Percentiles rank a stretch among this genome's conserved stretches.
Evolutionary conservation across 768 basidiomycete genomes (phyloP).

Genomic region (Leccinum uliginosum): DNA sequence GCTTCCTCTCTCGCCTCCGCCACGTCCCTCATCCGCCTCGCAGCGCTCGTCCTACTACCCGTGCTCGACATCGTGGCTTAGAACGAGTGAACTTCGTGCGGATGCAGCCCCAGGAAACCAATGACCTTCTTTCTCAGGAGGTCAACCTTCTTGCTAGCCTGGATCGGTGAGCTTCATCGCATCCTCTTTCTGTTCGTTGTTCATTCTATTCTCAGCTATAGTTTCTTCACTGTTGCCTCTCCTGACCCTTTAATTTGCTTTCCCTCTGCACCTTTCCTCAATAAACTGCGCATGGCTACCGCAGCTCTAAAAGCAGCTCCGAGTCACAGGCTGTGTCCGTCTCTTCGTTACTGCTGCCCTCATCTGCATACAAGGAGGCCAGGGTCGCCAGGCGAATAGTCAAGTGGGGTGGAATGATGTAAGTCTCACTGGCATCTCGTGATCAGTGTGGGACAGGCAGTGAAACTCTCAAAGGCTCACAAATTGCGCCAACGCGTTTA

Average conservation of each 20-base stretch:
- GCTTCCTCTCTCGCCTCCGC: too few relatives aligned
- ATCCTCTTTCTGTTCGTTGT: slow-evolving; percentile 3
- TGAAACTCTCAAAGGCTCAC: slow-evolving; percentile 58
- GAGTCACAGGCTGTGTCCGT: slow-evolving; percentile 44
- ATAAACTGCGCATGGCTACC: slow-evolving; percentile 47
- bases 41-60: too few relatives aligned
- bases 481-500: slow-evolving; percentile 77
- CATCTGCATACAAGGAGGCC: slow-evolving; percentile 58
- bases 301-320: slow-evolving; percentile 44
- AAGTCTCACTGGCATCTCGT: slow-evolving; percentile 55
- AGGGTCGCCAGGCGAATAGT: slow-evolving; percentile 62
- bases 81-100: slow-evolving; percentile 56
- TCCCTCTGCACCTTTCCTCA: slow-evolving; percentile 55
- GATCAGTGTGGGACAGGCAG: slow-evolving; percentile 74
- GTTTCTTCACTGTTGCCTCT: slow-evolving; percentile 77
- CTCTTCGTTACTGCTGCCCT: slow-evolving; percentile 44
- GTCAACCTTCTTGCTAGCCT: slow-evolving; percentile 65
- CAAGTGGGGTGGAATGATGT: slow-evolving; percentile 94
- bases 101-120: slow-evolving; percentile 52
- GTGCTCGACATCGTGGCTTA: slow-evolving; percentile 61
- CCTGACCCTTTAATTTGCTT: slow-evolving; percentile 83
- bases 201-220: slow-evolving; percentile 58
- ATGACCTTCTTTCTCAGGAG: slow-evolving; percentile 67
- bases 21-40: too few relatives aligned
- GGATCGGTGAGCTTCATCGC: slow-evolving; percentile 67